Evolutionary conservation across 1,284 basidiomycete genomes (phyloP).

Genomic region (Sanghuangporus baumii): DNA sequence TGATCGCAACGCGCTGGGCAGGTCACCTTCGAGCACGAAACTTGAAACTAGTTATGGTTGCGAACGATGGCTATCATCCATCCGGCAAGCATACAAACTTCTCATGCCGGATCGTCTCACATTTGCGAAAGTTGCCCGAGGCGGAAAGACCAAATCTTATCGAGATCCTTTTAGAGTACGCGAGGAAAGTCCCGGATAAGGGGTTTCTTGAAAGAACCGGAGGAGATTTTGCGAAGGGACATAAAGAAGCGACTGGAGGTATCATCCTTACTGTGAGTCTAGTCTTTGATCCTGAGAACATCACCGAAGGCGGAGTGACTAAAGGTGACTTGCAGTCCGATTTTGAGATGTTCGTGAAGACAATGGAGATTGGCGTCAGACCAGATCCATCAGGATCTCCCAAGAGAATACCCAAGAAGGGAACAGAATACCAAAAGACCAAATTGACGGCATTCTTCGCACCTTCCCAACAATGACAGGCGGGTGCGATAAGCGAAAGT

Average conservation of each 20-base stretch:
- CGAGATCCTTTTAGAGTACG: conserved; percentile 26
- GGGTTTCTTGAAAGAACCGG: conserved; percentile 25
- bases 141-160: conserved; percentile 25
- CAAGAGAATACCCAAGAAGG: not conserved
- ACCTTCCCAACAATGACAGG: not conserved
- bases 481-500: not conserved
- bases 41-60: conserved; percentile 30
- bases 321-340: conserved; percentile 1
- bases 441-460: conserved; percentile 13
- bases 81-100: conserved; percentile 27
- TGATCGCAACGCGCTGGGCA: conserved; percentile 31
- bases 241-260: conserved; percentile 30
- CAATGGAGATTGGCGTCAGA: conserved; percentile 17
- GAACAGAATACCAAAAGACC: conserved; percentile 10
- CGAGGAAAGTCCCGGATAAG: conserved; percentile 22
- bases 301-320: not conserved
- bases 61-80: conserved; percentile 27
- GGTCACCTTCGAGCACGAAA: conserved; percentile 27
- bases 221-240: conserved; percentile 30
- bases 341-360: conserved; percentile 10
- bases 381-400: not conserved
- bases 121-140: conserved; percentile 6
- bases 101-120: conserved; percentile 25
- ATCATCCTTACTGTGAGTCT: conserved; percentile 22
- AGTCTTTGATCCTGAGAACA: not conserved